Conservation (phyloP, 2,329 filamentous ascomycete species). For the Tolypocladium endophyticum region DNA sequence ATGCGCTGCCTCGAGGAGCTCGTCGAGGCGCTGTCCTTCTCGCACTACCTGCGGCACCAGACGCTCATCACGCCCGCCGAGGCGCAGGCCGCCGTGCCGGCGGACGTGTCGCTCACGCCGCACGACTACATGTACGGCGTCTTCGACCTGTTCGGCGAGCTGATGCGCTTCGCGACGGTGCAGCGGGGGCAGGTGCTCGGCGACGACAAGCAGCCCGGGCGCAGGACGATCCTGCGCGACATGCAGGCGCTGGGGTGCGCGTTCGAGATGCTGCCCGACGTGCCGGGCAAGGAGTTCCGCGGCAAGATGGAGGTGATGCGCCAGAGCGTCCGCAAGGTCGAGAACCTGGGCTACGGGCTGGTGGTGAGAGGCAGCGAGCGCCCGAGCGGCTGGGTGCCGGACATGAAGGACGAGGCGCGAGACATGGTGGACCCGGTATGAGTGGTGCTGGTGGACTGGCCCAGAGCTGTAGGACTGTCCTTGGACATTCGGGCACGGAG, state of each 20-base stretch:
- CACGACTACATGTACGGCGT: constrained; percentile 86
- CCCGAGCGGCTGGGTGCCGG: constrained; percentile 86
- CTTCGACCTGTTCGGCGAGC: constrained; percentile 88
- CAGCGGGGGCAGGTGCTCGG: constrained; percentile 48
- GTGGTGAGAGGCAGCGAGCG: constrained; percentile 79
- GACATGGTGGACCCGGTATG: constrained; percentile 17
- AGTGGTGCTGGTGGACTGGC: background rate
- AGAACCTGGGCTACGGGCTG: constrained; percentile 79
- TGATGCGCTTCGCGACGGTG: constrained; percentile 94
- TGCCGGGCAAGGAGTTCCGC: constrained; percentile 44
- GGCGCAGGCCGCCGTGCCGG: constrained; percentile 36
- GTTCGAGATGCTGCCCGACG: constrained; percentile 63
- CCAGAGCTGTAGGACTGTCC: background rate
- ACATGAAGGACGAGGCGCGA: constrained; percentile 38
- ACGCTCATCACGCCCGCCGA: constrained; percentile 59
- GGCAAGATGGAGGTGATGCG: constrained; percentile 84
- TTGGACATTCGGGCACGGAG: background rate
- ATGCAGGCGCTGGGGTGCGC: constrained; percentile 66
- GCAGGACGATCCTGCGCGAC: constrained; percentile 63
- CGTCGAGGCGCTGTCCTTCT: constrained; percentile 82
- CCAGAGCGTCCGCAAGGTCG: constrained; percentile 85
- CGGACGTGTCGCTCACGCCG: constrained; percentile 54
- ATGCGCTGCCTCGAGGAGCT: constrained; percentile 89
- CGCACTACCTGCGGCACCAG: constrained; percentile 75
- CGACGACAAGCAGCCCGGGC: constrained; percentile 17